Evolutionary conservation across 2,329 filamentous ascomycete species (phyloP).

Genomic region (Fusarium napiforme): DNA sequence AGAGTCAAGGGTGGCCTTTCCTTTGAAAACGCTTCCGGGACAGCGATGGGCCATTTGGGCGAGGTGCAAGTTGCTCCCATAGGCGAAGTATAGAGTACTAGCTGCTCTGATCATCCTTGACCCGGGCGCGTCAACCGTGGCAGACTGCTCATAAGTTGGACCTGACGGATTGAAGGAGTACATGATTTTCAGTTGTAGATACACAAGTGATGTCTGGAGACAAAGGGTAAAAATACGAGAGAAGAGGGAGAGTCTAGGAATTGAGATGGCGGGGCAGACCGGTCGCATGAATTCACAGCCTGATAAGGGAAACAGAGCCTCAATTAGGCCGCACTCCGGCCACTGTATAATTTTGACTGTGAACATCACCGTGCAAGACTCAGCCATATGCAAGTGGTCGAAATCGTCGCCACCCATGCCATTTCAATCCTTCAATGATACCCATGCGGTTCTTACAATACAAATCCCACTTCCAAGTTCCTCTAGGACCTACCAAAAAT

Average conservation of each 20-base stretch:
- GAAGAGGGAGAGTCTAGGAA: background rate
- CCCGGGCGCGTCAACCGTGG: background rate
- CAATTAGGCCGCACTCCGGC: background rate
- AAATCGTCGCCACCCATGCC: background rate
- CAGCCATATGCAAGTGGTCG: background rate
- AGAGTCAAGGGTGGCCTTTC: background rate
- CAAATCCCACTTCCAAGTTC: background rate
- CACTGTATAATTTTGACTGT: background rate
- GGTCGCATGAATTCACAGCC: background rate
- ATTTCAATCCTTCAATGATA: background rate
- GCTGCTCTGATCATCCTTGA: background rate
- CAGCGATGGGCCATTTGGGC: conserved; percentile 14
- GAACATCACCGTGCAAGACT: background rate
- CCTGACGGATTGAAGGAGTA: background rate
- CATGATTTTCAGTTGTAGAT: background rate
- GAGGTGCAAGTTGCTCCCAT: conserved; percentile 5
- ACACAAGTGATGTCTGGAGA: background rate
- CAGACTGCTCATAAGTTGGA: background rate
- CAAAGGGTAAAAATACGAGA: background rate
- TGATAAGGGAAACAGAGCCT: background rate
- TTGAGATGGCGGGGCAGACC: background rate
- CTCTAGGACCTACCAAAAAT: background rate
- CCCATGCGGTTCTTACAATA: background rate
- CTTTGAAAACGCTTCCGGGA: conserved; percentile 7
- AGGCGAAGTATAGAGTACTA: conserved; percentile 4